Percentiles rank a stretch among this genome's conserved stretches.
Conservation (phyloP, 73 alveolate genomes). For the Paramecium biaurelia region DNA sequence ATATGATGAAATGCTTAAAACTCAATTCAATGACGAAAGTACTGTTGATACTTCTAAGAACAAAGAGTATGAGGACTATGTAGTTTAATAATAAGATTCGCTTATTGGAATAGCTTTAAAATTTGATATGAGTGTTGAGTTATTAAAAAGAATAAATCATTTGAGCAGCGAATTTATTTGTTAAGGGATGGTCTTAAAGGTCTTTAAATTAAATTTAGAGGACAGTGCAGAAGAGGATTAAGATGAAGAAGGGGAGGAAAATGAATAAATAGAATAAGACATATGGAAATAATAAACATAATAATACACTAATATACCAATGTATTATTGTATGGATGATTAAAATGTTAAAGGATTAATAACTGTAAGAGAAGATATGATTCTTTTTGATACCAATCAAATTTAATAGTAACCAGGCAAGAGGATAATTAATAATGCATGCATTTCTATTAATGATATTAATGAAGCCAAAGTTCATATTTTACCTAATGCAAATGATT, state of each 20-base stretch:
- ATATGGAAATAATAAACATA: neutral
- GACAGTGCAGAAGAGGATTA: neutral
- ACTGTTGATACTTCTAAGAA: neutral
- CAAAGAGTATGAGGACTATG: neutral
- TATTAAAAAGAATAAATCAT: neutral
- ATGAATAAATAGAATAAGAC: neutral
- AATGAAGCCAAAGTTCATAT: neutral
- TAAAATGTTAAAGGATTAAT: neutral
- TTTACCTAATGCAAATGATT: neutral
- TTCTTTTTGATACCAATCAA: neutral
- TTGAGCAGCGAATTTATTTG: neutral
- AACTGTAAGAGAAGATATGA: conserved; percentile 2
- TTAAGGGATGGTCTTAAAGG: neutral
- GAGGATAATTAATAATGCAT: neutral
- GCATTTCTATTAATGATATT: conserved; percentile 7
- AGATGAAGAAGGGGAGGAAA: neutral
- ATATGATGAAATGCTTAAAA: neutral
- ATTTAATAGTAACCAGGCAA: neutral
- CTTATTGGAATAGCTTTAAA: neutral
- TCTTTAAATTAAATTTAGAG: neutral
- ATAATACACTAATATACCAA: neutral
- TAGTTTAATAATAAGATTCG: neutral
- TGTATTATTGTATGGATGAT: conserved; percentile 42
- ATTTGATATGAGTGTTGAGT: neutral
- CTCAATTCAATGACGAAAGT: neutral